Evolutionary conservation across 176 grass and related monocot genomes (phyloP), one percentile per base, ranked within the genome.

Genomic region (maize (Zea mays)): DNA sequence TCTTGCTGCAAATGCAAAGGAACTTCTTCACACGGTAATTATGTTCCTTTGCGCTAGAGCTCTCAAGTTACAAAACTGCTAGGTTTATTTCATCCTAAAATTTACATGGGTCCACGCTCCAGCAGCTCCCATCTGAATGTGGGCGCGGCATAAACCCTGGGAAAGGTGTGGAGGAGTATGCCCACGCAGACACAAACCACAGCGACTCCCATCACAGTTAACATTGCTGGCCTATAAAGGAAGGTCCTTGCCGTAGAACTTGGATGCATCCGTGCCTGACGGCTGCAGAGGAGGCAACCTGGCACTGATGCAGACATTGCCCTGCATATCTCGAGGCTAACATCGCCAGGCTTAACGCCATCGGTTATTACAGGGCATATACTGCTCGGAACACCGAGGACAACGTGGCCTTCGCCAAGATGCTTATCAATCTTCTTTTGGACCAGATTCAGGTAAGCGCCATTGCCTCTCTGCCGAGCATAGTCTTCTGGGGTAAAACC

Each of bases 81-180:
- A 79, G 49, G 14, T 47, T 88, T 27, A 27, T 27, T 27, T 27
- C 8, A 41, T 66, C 58, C 45, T 67, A 69, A 61, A 42, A 71
- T 59, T 54, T 84, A 94, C 67, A 88, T 94, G 0, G 76, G 40
- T 10, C 92, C 88, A 62, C 81, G 89, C 66, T 86, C 87, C 81
- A 99, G 41, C 81, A 93, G 21, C 37, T 99, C 96, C 96, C 96
- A 99, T 75, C 96, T 90, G 72, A 99, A 99, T 1, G 88, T 89
- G 0, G 88, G 96, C 0, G 87, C 90, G 2, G 77, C 91, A 41
- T 90, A 91, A 76, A 99, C 96, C 79, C 81, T 86, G 2, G 96
- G 92, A 2, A 85, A 72, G 35, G 92, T 89, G 45, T 99, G 91
- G 62, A 95, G 86, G 48, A 95, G 80, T 74, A 95, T 75, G 5